A percentile compares a stretch with the other conserved stretches of the same genome.
Conservation (phyloP, 352 stramenopile genomes). For the Phytophthora hibernalis region DNA sequence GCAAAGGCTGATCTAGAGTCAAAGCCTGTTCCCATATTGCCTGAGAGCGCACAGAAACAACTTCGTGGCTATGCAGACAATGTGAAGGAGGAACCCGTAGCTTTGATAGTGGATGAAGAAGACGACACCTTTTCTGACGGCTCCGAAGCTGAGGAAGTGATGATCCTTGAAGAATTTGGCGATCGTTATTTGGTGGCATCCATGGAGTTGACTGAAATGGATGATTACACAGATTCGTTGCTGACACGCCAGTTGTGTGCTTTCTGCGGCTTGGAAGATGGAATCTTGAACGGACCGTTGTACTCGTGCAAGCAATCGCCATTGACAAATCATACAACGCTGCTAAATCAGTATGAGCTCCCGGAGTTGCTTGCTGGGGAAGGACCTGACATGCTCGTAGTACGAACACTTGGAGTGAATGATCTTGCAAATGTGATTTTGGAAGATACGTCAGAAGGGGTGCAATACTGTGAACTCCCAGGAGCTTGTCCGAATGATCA, state of each 20-base stretch:
- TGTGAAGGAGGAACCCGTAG: slow-evolving; percentile 10
- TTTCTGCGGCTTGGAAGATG: slow-evolving; percentile 72
- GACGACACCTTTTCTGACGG: slow-evolving; percentile 43
- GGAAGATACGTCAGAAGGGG: slow-evolving; percentile 45
- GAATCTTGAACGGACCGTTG: slow-evolving; percentile 67
- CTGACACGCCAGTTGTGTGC: slow-evolving; percentile 36
- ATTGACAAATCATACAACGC: slow-evolving; percentile 44
- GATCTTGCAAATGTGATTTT: slow-evolving; percentile 38
- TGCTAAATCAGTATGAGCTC: slow-evolving; percentile 60
- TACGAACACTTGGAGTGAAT: slow-evolving; percentile 26
- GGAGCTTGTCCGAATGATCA: neutral
- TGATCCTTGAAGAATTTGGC: slow-evolving; percentile 63
- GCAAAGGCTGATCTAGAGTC: slow-evolving; percentile 67
- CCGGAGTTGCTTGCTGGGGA: slow-evolving; percentile 50
- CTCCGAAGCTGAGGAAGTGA: slow-evolving; percentile 53
- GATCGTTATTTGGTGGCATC: slow-evolving; percentile 49
- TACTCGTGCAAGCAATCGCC: slow-evolving; percentile 60
- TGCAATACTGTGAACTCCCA: slow-evolving; percentile 39
- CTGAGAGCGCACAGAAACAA: slow-evolving; percentile 44
- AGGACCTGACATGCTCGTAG: slow-evolving; percentile 31
- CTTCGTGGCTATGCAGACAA: slow-evolving; percentile 21
- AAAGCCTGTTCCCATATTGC: slow-evolving; percentile 51
- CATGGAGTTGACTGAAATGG: neutral
- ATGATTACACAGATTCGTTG: slow-evolving; percentile 2
- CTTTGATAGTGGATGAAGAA: slow-evolving; percentile 28